Percentiles rank a stretch among this genome's conserved stretches.
These are phyloP conservation scores for Quercus phellos DNA, from an alignment of 331 rosid genomes.

Conservation along the genomic window DNA sequence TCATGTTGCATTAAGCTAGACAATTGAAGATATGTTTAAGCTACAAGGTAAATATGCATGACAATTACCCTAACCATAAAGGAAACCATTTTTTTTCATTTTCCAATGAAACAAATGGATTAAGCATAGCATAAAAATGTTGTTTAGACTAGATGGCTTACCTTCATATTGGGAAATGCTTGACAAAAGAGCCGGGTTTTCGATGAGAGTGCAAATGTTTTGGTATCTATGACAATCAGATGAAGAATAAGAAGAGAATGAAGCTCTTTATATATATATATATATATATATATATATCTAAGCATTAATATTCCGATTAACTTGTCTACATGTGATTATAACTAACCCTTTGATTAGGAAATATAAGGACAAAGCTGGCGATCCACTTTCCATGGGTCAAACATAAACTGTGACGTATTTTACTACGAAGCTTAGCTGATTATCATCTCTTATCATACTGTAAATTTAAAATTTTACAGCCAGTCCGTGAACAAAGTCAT, in stretches of 20 bases:
- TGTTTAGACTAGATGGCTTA: slow-evolving; percentile 1
- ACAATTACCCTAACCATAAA: background rate
- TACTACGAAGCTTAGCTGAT: no score
- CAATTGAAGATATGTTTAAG: background rate
- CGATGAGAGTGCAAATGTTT: background rate
- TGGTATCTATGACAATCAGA: background rate
- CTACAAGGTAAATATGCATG: background rate
- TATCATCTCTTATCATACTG: background rate
- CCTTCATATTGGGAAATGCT: slow-evolving; percentile 16
- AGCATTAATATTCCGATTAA: background rate
- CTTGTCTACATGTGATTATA: slow-evolving; percentile 1
- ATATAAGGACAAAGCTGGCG: background rate
- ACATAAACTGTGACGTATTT: background rate
- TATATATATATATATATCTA: background rate
- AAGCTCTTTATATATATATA: background rate
- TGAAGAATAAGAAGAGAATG: background rate
- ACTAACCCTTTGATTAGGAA: background rate
- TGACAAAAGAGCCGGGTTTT: background rate
- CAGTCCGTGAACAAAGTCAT: background rate
- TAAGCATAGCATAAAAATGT: no score
- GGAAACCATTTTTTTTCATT: background rate
- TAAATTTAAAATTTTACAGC: background rate
- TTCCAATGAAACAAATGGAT: background rate
- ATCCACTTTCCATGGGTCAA: slow-evolving; percentile 54
- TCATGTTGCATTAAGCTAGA: no score